A percentile compares a stretch with the other conserved stretches of the same genome.
Evolutionary conservation across 1,284 basidiomycete genomes (phyloP).

Genomic region (Puccinia hordei): DNA sequence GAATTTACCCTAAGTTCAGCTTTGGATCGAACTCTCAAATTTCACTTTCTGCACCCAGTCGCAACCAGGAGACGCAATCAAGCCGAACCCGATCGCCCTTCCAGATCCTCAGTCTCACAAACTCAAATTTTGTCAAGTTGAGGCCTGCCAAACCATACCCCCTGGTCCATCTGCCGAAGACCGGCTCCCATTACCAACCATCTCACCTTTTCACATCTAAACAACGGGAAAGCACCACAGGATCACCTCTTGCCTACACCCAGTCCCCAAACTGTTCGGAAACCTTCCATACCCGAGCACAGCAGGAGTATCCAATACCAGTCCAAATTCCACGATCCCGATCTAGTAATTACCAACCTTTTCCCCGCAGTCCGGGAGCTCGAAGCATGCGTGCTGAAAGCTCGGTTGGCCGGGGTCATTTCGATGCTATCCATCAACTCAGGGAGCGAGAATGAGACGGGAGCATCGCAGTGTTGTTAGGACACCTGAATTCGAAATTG

Average conservation of each 20-base stretch:
- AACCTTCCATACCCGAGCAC: background rate
- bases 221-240: background rate
- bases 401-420: conserved; percentile 14
- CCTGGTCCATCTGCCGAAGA: background rate
- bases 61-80: conserved; percentile 9
- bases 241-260: conserved; percentile 1
- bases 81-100: conserved; percentile 27
- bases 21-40: conserved; percentile 9
- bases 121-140: conserved; percentile 10
- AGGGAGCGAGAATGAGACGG: background rate
- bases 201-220: conserved; percentile 20
- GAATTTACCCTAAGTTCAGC: background rate
- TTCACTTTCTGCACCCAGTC: conserved; percentile 28
- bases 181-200: conserved; percentile 8
- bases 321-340: conserved; percentile 17
- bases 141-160: conserved; percentile 17
- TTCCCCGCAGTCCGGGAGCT: background rate
- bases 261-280: background rate
- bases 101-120: conserved; percentile 31
- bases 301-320: conserved; percentile 25
- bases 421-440: conserved; percentile 44
- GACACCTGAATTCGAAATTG: background rate
- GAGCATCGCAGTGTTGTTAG: background rate
- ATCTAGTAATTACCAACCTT: background rate
- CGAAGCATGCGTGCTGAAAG: background rate